Conservation (phyloP, 768 basidiomycete species). For the Melanogaster broomeanus region DNA sequence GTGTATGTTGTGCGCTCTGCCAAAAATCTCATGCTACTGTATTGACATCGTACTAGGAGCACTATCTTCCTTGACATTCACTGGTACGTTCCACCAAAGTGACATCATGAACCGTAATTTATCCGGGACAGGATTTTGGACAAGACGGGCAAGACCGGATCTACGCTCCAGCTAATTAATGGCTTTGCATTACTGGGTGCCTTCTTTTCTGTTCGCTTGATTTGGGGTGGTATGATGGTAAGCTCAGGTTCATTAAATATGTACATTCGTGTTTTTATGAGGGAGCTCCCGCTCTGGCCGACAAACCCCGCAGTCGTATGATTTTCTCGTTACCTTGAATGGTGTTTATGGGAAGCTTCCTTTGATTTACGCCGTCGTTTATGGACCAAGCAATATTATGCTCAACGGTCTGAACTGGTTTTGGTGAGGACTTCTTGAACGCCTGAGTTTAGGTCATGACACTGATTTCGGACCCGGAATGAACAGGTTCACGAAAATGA, state of each 20-base stretch:
- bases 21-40: not conserved
- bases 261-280: not conserved
- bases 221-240: slow-evolving; percentile 63
- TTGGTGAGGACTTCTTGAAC: slow-evolving; percentile 52
- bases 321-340: slow-evolving; percentile 64
- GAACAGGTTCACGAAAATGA: slow-evolving; percentile 72
- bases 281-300: not conserved
- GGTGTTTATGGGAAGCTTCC: slow-evolving; percentile 57
- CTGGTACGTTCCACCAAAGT: slow-evolving; percentile 50
- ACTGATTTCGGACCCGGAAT: not conserved
- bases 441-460: not conserved
- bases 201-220: slow-evolving; percentile 71
- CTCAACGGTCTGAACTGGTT: slow-evolving; percentile 77
- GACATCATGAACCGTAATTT: not conserved
- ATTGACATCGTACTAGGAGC: slow-evolving; percentile 44
- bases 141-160: slow-evolving; percentile 72
- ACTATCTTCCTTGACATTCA: slow-evolving; percentile 89
- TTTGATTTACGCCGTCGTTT: slow-evolving; percentile 48
- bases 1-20: slow-evolving; percentile 41
- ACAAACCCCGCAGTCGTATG: slow-evolving; percentile 50
- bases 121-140: slow-evolving; percentile 62
- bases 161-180: slow-evolving; percentile 67
- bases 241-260: not conserved
- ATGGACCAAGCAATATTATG: slow-evolving; percentile 58
- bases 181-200: slow-evolving; percentile 63